Base-by-base conservation (phyloP, 192 early-diverging fungal species). In the Cetraspora pellucida region DNA sequence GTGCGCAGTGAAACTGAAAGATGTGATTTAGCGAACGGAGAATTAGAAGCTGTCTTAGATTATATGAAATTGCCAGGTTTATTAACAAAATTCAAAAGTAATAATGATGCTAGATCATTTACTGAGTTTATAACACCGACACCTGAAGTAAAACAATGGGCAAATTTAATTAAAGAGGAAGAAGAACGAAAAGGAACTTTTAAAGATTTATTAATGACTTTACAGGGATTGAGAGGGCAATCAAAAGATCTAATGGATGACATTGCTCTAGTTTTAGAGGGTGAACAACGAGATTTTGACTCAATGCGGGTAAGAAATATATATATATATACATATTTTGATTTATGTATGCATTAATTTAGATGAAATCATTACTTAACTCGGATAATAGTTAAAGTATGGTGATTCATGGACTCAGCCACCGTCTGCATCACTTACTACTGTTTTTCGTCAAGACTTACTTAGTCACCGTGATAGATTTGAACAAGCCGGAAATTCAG, bases 201-300 rank as follows among this genome's bases (percentile, higher is more conserved):
- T 44, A 77, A 87, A 13, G 89, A 92, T 28, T 70, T 91, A 68
- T 77, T 94, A 14, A 85, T 84, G 6, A 78, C 79, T 7, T 80
- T 97, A 44, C 91, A 95, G 57, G 83, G 87, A 3, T 75, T 91
- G 30, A 95, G 93, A 77, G 77, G 73, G 16, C 85, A 88, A 47
- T 89, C 91, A 3, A 84, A 83, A 25, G 90, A 92, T 27, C 79
- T 81, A 10, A 82, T 98, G 45, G 88, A 91, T 78, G 88, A 91
- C 10, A 78, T 90, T 28, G 86, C 86, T 6, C 60, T 91, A 72
- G 72, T 87, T 31, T 79, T 98, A 57, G 97, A 98, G 76, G 90
- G 93, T 37, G 97, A 98, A 86, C 93, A 93, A 78, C 87, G 86
- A 66, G 93, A 94, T 45, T 95, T 92, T 79, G 95, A 97, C 65